Percentiles rank a stretch among this genome's conserved stretches.
These are phyloP conservation scores for Hyphopichia wangnamkhiaoensis DNA, from an alignment of 1,139 yeast species.

Conservation along the genomic window DNA sequence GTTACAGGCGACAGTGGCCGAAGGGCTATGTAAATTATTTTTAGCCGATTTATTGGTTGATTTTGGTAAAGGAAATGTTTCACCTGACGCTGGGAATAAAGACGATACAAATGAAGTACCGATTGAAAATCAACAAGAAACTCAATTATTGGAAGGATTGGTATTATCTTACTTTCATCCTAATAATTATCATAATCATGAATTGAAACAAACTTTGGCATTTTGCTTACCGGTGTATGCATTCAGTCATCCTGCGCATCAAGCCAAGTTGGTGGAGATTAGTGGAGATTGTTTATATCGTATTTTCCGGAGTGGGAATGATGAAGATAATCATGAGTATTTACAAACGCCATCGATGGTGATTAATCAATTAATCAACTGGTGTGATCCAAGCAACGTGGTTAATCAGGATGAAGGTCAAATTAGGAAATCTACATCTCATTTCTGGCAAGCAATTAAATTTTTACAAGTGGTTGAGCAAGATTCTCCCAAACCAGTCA, in stretches of 20 bases:
- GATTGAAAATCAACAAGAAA: slow-evolving; percentile 19
- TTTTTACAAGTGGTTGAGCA: slow-evolving; percentile 53
- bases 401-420: slow-evolving; percentile 52
- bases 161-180: slow-evolving; percentile 78
- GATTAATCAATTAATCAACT: slow-evolving; percentile 72
- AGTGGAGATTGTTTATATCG: slow-evolving; percentile 70
- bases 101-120: slow-evolving; percentile 12
- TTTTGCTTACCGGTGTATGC: slow-evolving; percentile 92
- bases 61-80: slow-evolving; percentile 38
- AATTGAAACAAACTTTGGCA: slow-evolving; percentile 76
- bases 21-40: slow-evolving; percentile 81
- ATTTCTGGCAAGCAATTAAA: slow-evolving; percentile 58
- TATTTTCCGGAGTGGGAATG: slow-evolving; percentile 40
- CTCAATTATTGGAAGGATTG: slow-evolving; percentile 63
- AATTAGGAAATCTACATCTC: slow-evolving; percentile 47
- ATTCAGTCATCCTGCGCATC: slow-evolving; percentile 75
- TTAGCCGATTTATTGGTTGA: slow-evolving; percentile 75
- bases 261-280: slow-evolving; percentile 61
- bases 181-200: slow-evolving; percentile 58
- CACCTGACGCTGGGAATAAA: slow-evolving; percentile 6
- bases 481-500: slow-evolving; percentile 53
- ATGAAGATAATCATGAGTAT: slow-evolving; percentile 19
- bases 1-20: slow-evolving; percentile 81
- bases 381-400: slow-evolving; percentile 82
- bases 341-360: slow-evolving; percentile 57